Evolutionary conservation across 2,329 filamentous ascomycete species (phyloP).

Genomic region (Xylaria sp.): DNA sequence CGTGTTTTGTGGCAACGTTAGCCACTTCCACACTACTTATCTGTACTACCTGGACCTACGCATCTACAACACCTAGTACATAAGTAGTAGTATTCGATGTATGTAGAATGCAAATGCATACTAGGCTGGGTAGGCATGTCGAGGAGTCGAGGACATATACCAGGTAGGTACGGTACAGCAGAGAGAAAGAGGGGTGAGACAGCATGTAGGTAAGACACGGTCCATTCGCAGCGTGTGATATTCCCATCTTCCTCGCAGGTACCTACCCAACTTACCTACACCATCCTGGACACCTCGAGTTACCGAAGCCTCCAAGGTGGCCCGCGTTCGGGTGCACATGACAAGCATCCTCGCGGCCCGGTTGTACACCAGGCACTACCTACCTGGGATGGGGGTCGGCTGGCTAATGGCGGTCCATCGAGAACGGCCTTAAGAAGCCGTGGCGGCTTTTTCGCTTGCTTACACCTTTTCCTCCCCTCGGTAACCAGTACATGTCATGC

Average conservation of each 20-base stretch:
- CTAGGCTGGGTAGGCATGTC: too few species aligned
- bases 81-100: too few species aligned
- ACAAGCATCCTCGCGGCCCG: conserved; percentile 35
- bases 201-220: too few species aligned
- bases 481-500: conserved; percentile 18
- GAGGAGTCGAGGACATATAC: too few species aligned
- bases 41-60: too few species aligned
- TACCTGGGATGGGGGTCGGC: background rate
- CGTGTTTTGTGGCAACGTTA: conserved; percentile 19
- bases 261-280: too few species aligned
- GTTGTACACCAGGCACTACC: conserved; percentile 22
- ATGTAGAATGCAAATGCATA: too few species aligned
- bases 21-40: background rate
- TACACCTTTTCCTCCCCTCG: conserved; percentile 17
- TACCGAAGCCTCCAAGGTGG: conserved; percentile 32
- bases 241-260: background rate
- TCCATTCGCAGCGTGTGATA: too few species aligned
- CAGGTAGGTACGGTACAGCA: background rate
- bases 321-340: conserved; percentile 33
- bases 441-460: conserved; percentile 22
- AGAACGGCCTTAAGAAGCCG: conserved; percentile 8
- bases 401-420: conserved; percentile 21
- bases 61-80: too few species aligned
- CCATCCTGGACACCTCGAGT: conserved; percentile 25
- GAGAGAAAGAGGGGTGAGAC: background rate